Evolutionary conservation across 129 eudicot genomes (phyloP), one percentile per base, ranked within the genome.

Genomic region (Mikania micrantha): DNA sequence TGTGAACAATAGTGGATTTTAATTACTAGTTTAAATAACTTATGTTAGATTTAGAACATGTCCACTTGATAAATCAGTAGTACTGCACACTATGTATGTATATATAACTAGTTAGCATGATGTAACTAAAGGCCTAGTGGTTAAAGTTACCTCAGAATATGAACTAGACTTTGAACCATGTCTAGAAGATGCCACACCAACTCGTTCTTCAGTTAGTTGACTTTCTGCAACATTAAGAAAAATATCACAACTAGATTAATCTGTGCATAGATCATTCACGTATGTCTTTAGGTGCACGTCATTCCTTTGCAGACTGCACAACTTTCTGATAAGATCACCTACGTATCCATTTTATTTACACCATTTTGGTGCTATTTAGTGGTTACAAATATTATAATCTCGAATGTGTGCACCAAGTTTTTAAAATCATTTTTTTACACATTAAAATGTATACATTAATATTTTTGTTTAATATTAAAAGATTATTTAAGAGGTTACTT

Each of bases 221-320:
- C 84, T 85, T 32, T 83, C 97, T 91, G 88, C 69, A 78, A 68
- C 60, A 77, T 69, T 74, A 9, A 71, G 13, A 41, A 72, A 60
- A 68, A 60, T 19, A 73, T 27, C 35, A 47, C 38, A 21, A 61
- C 54, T 52, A 74, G 58, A 74, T 58, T 38, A 50, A 39, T 38
- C 42, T 63, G 1, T 48, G 44, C 34, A 44, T 22, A 34, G 11
- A 10, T 71, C 4, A 71, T 28, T 71, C 47, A 29, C 11, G 10
- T 21, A 27, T 66, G 28, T 66, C 9, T 5, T 66, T 44, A 41
- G 50, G 12, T 11, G 53, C 35, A 40, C 15, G 1, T 7, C 9
- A 15, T 24, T 25, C 22, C 4, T 64, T 36, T 24, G 25, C 35
- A 64, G 69, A 41, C 69, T 64, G 39, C 25, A 27, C 41, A 27